These are phyloP conservation scores for Hyphopichia homilentoma DNA, from an alignment of 805 yeast species.

Conservation along the genomic window DNA sequence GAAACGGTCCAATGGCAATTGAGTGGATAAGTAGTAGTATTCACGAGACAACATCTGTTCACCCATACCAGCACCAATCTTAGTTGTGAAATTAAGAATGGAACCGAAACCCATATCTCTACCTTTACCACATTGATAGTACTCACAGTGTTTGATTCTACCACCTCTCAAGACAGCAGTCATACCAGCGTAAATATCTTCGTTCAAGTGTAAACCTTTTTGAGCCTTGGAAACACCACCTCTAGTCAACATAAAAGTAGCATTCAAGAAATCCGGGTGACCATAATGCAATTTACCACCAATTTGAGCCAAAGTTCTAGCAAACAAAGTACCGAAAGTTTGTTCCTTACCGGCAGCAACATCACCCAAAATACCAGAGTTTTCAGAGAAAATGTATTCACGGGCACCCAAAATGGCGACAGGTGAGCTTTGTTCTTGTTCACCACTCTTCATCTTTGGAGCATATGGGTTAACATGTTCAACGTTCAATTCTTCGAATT, in stretches of 20 bases:
- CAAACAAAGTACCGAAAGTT: slow-evolving; percentile 80
- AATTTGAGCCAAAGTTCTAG: slow-evolving; percentile 75
- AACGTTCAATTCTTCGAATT: slow-evolving; percentile 58
- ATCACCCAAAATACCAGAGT: slow-evolving; percentile 78
- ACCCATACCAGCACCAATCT: slow-evolving; percentile 90
- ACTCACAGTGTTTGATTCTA: slow-evolving; percentile 79
- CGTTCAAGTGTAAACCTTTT: slow-evolving; percentile 76
- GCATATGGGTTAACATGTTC: slow-evolving; percentile 83
- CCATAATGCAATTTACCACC: slow-evolving; percentile 87
- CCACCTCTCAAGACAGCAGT: slow-evolving; percentile 77
- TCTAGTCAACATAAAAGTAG: slow-evolving; percentile 74
- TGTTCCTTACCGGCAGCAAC: slow-evolving; percentile 88
- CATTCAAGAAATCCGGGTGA: slow-evolving; percentile 79
- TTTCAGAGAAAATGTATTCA: slow-evolving; percentile 80
- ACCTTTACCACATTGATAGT: slow-evolving; percentile 83
- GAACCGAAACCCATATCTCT: slow-evolving; percentile 84
- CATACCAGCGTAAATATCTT: slow-evolving; percentile 86
- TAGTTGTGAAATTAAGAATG: slow-evolving; percentile 75
- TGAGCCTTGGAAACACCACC: slow-evolving; percentile 89
- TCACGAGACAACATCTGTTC: slow-evolving; percentile 83
- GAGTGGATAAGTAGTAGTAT: slow-evolving; percentile 74
- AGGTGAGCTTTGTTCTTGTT: slow-evolving; percentile 44
- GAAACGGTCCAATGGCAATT: slow-evolving; percentile 73
- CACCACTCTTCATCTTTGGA: slow-evolving; percentile 60
- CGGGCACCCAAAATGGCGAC: slow-evolving; percentile 84